phyloP scores from a whole-genome alignment of 257 asterid genomes.

The Solanum phureja region DNA sequence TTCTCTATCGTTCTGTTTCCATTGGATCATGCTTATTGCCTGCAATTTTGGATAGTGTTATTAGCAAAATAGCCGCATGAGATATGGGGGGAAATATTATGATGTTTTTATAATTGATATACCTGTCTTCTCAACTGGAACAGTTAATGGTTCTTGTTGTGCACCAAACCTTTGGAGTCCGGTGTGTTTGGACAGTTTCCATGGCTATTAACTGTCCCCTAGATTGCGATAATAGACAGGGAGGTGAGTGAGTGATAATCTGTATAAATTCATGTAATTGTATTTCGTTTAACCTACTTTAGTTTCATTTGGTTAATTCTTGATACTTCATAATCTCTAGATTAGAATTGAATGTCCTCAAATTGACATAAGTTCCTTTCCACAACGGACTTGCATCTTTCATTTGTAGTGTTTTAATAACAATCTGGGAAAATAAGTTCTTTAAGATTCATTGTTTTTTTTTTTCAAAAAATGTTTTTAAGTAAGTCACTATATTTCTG shows the following conservation, averaged over 20 bases:
- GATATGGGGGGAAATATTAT: background rate
- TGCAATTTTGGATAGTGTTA: background rate
- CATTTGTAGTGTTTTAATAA: background rate
- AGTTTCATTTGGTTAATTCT: background rate
- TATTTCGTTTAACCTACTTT: background rate
- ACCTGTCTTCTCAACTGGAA: conserved; percentile 10
- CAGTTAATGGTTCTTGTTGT: conserved; percentile 97
- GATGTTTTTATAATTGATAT: background rate
- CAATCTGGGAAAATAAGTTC: background rate
- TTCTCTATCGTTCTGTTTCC: background rate
- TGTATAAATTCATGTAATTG: background rate
- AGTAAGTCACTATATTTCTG: background rate
- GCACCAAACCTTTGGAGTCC: conserved; percentile 70
- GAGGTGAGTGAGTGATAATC: conserved; percentile 61
- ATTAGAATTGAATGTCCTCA: background rate
- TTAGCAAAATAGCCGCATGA: background rate
- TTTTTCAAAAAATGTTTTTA: background rate
- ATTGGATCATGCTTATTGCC: background rate
- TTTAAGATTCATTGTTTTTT: background rate
- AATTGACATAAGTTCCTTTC: background rate
- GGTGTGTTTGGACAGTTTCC: conserved; percentile 62
- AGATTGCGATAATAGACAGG: conserved; percentile 88
- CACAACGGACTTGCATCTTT: background rate
- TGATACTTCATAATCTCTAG: background rate
- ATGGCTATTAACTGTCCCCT: conserved; percentile 84